phyloP scores from a whole-genome alignment of 2,329 filamentous ascomycete genomes.

The Talaromyces sp. region DNA sequence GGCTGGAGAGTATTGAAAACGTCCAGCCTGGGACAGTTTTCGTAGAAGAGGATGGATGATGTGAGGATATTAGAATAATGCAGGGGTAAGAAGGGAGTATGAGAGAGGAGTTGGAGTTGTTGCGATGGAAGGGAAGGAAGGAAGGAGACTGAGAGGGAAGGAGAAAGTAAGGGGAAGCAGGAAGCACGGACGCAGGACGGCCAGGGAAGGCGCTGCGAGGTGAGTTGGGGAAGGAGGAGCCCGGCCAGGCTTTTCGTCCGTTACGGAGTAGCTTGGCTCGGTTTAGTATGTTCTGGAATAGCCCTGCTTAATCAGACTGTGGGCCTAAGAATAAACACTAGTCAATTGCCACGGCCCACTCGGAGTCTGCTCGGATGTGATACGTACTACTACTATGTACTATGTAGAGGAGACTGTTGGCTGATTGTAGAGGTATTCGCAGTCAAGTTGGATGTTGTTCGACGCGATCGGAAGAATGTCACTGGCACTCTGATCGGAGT shows the following conservation, averaged over 20 bases:
- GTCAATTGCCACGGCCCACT: conserved; percentile 9
- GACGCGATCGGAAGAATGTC: neutral
- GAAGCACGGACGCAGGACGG: conserved; percentile 12
- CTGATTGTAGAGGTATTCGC: neutral
- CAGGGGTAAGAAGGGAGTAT: neutral
- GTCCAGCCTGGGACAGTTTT: conserved; percentile 16
- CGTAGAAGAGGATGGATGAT: neutral
- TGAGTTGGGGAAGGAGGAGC: conserved; percentile 11
- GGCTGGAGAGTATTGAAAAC: neutral
- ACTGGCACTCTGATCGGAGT: neutral
- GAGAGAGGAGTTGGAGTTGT: conserved; percentile 9
- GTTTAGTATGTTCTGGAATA: conserved; percentile 7
- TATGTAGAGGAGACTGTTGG: neutral
- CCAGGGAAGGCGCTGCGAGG: conserved; percentile 7
- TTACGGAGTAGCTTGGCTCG: neutral
- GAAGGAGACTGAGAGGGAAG: conserved; percentile 15
- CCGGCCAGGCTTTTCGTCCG: conserved; percentile 9
- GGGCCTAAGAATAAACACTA: neutral
- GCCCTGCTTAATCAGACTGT: conserved; percentile 4
- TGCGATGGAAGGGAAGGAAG: conserved; percentile 15
- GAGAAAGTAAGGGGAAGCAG: conserved; percentile 21
- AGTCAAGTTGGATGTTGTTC: neutral
- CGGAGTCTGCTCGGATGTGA: neutral
- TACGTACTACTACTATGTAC: neutral
- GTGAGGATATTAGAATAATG: neutral